Conservation (phyloP, 2,329 filamentous ascomycete genomes). For the Fusarium solani-melongenae region DNA sequence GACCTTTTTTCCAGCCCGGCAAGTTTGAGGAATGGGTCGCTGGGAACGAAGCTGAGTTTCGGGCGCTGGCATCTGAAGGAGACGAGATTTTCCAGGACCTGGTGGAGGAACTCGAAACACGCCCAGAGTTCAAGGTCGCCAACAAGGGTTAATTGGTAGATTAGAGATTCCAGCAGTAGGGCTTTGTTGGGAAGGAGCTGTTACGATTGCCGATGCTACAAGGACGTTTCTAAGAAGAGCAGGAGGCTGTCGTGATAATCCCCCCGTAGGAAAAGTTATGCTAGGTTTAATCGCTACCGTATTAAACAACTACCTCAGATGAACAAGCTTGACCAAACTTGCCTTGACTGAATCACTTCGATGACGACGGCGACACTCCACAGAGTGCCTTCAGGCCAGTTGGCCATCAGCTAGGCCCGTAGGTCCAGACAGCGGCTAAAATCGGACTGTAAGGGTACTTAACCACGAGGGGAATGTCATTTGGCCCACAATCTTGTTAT, state of each 20-base stretch:
- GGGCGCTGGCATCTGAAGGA: neutral
- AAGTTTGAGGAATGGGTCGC: neutral
- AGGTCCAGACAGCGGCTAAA: neutral
- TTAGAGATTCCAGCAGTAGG: neutral
- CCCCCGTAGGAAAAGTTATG: neutral
- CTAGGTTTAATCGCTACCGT: neutral
- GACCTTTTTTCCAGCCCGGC: neutral
- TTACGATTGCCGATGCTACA: neutral
- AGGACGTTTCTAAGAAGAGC: neutral
- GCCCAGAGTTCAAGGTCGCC: neutral
- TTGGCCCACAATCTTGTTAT: neutral
- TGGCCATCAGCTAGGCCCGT: neutral
- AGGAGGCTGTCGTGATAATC: neutral
- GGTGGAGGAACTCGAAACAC: neutral
- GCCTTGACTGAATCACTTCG: neutral
- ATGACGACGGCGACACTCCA: neutral
- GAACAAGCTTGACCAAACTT: neutral
- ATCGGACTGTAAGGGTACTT: neutral
- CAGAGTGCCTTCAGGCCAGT: neutral
- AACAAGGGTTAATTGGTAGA: neutral
- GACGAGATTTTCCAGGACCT: neutral
- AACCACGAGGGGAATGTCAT: neutral
- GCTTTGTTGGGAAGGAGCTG: fast-evolving
- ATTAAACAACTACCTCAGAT: neutral
- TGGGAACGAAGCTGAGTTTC: neutral